Evolutionary conservation across 2,329 filamentous ascomycete species (phyloP).

Genomic region (Fusarium lyarnte): DNA sequence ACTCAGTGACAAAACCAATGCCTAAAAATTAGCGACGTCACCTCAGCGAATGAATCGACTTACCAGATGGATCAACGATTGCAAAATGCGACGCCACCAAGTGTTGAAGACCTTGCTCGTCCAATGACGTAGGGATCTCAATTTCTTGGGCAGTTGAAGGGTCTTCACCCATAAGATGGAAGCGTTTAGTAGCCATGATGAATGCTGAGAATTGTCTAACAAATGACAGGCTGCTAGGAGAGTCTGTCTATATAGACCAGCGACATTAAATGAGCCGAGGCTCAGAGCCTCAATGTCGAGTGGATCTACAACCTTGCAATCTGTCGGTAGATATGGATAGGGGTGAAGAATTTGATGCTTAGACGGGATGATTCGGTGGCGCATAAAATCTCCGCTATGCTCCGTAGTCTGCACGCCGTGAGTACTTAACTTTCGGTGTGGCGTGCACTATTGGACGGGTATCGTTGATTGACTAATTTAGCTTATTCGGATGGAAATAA

Average conservation of each 20-base stretch:
- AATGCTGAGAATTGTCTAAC: neutral
- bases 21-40: slow-evolving; percentile 40
- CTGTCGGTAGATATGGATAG: slow-evolving; percentile 12
- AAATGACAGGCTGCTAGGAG: neutral
- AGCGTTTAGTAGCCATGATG: slow-evolving; percentile 51
- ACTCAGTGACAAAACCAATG: slow-evolving; percentile 49
- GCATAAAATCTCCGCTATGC: slow-evolving; percentile 9
- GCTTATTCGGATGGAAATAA: neutral
- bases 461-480: neutral
- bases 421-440: neutral
- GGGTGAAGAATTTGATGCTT: slow-evolving; percentile 18
- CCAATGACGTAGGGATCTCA: slow-evolving; percentile 48
- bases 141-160: slow-evolving; percentile 49
- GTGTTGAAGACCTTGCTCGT: slow-evolving; percentile 51
- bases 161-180: slow-evolving; percentile 55
- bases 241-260: slow-evolving; percentile 26
- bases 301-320: slow-evolving; percentile 14
- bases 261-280: slow-evolving; percentile 1
- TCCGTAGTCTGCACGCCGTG: too few relatives aligned
- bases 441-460: neutral
- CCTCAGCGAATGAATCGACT: neutral
- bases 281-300: slow-evolving; percentile 3
- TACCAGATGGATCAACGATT: slow-evolving; percentile 55
- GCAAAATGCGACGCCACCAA: slow-evolving; percentile 55
- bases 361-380: slow-evolving; percentile 15